phyloP scores from a whole-genome alignment of 192 early-diverging fungal genomes.

The Umbelopsis vinacea region DNA sequence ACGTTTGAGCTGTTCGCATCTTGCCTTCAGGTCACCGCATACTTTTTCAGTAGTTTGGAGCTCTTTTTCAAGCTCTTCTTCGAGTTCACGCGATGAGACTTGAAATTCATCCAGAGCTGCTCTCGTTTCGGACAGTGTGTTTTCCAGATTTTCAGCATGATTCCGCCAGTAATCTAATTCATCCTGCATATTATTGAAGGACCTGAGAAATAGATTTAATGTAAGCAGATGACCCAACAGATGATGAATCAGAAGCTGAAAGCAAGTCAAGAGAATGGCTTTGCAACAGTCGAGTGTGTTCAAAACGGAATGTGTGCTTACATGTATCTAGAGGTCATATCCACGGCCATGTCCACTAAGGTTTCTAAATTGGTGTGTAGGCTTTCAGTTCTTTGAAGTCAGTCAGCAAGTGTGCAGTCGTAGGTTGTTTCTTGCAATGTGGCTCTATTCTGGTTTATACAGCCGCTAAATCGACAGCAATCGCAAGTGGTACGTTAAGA shows the following conservation, averaged over 20 bases:
- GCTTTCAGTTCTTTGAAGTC: background rate
- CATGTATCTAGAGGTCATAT: slow-evolving; percentile 23
- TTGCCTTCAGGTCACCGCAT: slow-evolving; percentile 63
- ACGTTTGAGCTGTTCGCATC: slow-evolving; percentile 64
- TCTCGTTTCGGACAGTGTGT: slow-evolving; percentile 59
- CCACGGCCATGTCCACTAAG: slow-evolving; percentile 2
- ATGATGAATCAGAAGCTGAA: too few species aligned
- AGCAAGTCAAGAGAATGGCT: background rate
- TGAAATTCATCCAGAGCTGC: slow-evolving; percentile 68
- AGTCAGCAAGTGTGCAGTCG: background rate
- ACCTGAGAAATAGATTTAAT: slow-evolving; percentile 10
- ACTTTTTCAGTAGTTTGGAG: slow-evolving; percentile 69
- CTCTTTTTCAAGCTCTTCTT: slow-evolving; percentile 75
- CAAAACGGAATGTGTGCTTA: background rate
- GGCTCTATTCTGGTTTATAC: too few species aligned
- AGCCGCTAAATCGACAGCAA: too few species aligned
- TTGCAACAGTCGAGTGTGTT: background rate
- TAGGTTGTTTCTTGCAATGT: background rate
- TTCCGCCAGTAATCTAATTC: slow-evolving; percentile 73
- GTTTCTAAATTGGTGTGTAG: too few species aligned
- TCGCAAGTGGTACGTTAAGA: too few species aligned
- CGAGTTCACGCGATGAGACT: slow-evolving; percentile 67
- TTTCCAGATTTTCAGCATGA: slow-evolving; percentile 53
- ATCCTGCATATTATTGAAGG: slow-evolving; percentile 62
- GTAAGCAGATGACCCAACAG: background rate